These are phyloP conservation scores for Kitagawia praeruptora DNA, from an alignment of 129 eudicot genomes.

Conservation along the genomic window DNA sequence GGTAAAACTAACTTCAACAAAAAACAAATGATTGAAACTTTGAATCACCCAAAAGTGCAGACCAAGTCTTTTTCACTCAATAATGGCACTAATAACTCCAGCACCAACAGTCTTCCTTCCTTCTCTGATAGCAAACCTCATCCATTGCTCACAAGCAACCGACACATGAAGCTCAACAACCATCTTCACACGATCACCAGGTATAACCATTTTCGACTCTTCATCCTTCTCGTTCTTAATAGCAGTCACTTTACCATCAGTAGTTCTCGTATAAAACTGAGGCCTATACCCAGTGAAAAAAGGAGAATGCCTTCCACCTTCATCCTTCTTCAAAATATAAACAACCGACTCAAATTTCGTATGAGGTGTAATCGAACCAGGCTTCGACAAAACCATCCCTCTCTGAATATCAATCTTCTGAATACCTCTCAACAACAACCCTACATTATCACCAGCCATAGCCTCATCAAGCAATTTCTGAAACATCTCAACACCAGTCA, in stretches of 20 bases:
- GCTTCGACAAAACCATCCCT: constrained; percentile 49
- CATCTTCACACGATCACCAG: constrained; percentile 54
- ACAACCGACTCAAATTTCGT: constrained; percentile 36
- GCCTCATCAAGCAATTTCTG: constrained; percentile 49
- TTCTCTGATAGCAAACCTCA: constrained; percentile 64
- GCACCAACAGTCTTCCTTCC: constrained; percentile 75
- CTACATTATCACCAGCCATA: constrained; percentile 51
- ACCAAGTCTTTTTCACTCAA: constrained; percentile 23
- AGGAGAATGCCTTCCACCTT: constrained; percentile 53
- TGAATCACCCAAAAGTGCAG: constrained; percentile 3
- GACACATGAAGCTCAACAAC: constrained; percentile 47
- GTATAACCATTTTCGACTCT: constrained; percentile 58
- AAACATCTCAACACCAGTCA: constrained; percentile 56
- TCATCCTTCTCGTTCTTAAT: constrained; percentile 45
- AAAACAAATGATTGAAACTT: neutral
- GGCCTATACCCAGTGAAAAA: constrained; percentile 50
- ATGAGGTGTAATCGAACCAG: constrained; percentile 36
- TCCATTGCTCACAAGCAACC: constrained; percentile 47
- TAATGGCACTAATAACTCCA: constrained; percentile 38
- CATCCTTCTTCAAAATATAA: constrained; percentile 49
- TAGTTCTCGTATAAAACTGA: constrained; percentile 52
- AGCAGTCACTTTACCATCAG: constrained; percentile 37
- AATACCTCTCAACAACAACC: constrained; percentile 38
- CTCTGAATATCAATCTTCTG: constrained; percentile 37
- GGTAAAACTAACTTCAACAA: neutral